A percentile compares a stretch with the other conserved stretches of the same genome.
phyloP scores from a whole-genome alignment of 2,329 filamentous ascomycete genomes.

The Botrytis paeoniae region DNA sequence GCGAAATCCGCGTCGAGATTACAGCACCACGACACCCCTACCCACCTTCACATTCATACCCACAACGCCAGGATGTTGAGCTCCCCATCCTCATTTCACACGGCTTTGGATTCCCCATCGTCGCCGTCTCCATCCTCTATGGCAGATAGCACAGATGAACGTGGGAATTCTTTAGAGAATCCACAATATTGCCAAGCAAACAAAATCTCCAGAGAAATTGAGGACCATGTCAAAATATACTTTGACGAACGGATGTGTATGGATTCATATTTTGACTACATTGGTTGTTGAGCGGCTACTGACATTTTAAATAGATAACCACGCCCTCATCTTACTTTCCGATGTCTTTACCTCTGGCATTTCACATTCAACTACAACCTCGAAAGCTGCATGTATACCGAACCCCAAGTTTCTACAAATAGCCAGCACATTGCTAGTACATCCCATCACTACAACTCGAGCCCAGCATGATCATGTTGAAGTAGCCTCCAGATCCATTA shows the following conservation, averaged over 20 bases:
- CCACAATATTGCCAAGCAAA: conserved; percentile 7
- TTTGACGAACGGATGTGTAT: conserved; percentile 19
- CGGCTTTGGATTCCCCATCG: neutral
- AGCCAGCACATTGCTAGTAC: conserved; percentile 76
- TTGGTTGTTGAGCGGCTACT: conserved; percentile 1
- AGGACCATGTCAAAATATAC: conserved; percentile 12
- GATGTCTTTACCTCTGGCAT: conserved; percentile 57
- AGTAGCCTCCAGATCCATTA: conserved; percentile 63
- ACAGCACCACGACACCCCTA: neutral
- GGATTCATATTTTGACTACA: neutral
- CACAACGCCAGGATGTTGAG: conserved; percentile 7
- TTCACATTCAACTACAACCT: conserved; percentile 37
- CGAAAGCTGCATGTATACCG: conserved; percentile 58
- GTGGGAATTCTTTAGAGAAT: neutral
- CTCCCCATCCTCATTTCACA: conserved; percentile 12
- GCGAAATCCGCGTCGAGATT: neutral
- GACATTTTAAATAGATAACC: conserved; percentile 43
- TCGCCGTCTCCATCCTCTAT: neutral
- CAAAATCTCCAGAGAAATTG: conserved; percentile 14
- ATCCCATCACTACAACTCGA: conserved; percentile 75
- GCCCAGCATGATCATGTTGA: conserved; percentile 58
- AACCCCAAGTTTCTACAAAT: conserved; percentile 72
- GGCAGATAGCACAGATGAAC: neutral
- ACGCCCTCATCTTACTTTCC: conserved; percentile 62
- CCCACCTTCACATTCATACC: neutral